Conservation (phyloP, 768 basidiomycete genomes). For the Russula sp. region DNA sequence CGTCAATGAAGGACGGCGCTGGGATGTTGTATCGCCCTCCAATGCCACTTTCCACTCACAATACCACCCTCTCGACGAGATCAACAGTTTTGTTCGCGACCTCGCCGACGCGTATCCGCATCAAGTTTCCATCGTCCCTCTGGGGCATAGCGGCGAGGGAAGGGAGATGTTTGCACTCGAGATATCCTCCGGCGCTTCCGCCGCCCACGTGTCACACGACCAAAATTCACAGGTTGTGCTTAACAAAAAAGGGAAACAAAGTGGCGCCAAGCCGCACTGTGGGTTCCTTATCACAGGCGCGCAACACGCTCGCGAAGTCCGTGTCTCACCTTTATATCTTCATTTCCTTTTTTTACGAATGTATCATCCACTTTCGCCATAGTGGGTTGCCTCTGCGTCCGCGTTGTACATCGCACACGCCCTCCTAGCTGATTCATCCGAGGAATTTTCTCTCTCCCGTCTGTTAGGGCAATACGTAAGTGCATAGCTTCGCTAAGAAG, state of each 20-base stretch:
- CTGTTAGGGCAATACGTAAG: slow-evolving; percentile 51
- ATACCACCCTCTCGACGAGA: slow-evolving; percentile 55
- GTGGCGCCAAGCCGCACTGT: slow-evolving; percentile 31
- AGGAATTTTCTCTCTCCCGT: slow-evolving; percentile 40
- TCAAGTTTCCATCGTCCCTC: slow-evolving; percentile 37
- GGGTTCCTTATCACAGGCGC: slow-evolving; percentile 67
- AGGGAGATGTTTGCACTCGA: slow-evolving; percentile 51
- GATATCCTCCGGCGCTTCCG: slow-evolving; percentile 35
- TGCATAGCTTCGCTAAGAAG: not conserved
- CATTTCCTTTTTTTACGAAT: not conserved
- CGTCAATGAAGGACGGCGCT: not conserved
- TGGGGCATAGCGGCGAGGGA: slow-evolving; percentile 57
- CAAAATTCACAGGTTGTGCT: slow-evolving; percentile 11
- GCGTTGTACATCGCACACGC: slow-evolving; percentile 69
- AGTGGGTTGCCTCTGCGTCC: slow-evolving; percentile 81
- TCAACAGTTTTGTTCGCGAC: slow-evolving; percentile 46
- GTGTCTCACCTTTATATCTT: slow-evolving; percentile 25
- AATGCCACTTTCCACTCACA: slow-evolving; percentile 35
- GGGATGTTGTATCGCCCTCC: slow-evolving; percentile 28
- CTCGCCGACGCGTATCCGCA: slow-evolving; percentile 44
- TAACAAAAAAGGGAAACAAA: slow-evolving; percentile 17
- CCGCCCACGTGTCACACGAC: slow-evolving; percentile 14
- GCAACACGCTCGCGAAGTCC: slow-evolving; percentile 70
- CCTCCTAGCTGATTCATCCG: slow-evolving; percentile 46
- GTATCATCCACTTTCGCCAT: not conserved